Evolutionary conservation across 805 yeast genomes (phyloP), one percentile per base, ranked within the genome.

Genomic region (Kodamaea hsintzibuensis): DNA sequence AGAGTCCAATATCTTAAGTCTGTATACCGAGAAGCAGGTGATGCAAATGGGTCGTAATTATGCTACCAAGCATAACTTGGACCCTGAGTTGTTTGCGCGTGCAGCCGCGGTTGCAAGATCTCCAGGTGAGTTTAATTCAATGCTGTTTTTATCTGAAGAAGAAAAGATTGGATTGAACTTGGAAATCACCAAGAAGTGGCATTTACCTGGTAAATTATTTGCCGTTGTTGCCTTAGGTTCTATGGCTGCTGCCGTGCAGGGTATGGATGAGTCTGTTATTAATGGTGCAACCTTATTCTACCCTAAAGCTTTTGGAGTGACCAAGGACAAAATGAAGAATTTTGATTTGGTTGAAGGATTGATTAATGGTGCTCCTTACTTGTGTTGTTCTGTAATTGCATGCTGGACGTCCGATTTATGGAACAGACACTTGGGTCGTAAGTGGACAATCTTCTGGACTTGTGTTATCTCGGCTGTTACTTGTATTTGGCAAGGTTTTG

Each of bases 251-350:
- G 84, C 87, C 4, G 88, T 85, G 42, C 91, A 86, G 64, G 91
- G 91, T 51, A 84, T 84, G 88, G 91, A 86, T 65, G 88, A 86
- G 65, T 80, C 89, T 6, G 89, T 84, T 8, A 72, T 83, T 55
- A 84, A 86, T 57, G 91, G 90, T 38, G 90, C 90, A 18, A 82
- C 80, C 47, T 65, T 84, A 19, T 81, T 78, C 57, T 86, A 83
- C 65, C 88, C 89, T 1, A 52, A 58, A 1, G 78, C 72, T 18
- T 76, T 86, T 64, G 85, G 84, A 1, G 73, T 22, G 3, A 22
- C 86, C 44, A 54, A 55, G 3, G 6, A 4, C 25, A 53, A 55
- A 2, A 55, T 66, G 64, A 73, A 77, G 46, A 72, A 79, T 46
- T 77, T 82, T 45, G 79, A 80, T 50, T 82, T 86, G 80, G 66